phyloP scores from a whole-genome alignment of 495 filamentous ascomycete genomes.

The Hypoxylon fuscum region DNA sequence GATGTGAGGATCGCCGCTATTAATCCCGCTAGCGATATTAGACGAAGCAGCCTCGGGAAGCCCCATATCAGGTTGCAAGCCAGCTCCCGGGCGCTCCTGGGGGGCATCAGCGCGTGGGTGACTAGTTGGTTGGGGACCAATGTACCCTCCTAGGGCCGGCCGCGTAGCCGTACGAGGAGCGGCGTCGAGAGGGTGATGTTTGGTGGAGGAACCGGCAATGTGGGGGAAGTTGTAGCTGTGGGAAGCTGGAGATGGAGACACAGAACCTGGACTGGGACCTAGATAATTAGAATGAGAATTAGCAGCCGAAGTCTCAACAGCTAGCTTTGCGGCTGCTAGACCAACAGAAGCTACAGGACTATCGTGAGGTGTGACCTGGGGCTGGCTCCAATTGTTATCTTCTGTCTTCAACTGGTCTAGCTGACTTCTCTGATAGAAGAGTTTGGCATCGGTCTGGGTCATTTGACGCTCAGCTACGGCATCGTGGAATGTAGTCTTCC shows the following conservation, averaged over 20 bases:
- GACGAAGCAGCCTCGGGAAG: constrained; percentile 32
- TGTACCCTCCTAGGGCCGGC: constrained; percentile 40
- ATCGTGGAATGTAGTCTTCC: constrained; percentile 85
- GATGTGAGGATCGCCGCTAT: constrained; percentile 71
- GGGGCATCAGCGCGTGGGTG: constrained; percentile 19
- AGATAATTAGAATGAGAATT: constrained; percentile 16
- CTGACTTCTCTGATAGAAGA: constrained; percentile 93
- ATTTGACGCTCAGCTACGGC: constrained; percentile 89
- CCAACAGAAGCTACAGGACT: constrained; percentile 55
- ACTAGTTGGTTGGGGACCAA: constrained; percentile 19
- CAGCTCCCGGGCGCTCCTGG: constrained; percentile 37
- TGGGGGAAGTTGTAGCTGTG: constrained; percentile 44
- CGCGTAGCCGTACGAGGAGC: constrained; percentile 42
- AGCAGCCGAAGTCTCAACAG: constrained; percentile 22
- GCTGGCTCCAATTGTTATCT: constrained; percentile 58
- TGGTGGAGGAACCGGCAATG: constrained; percentile 37
- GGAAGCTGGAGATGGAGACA: constrained; percentile 25
- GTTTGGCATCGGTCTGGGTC: constrained; percentile 89
- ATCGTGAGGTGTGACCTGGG: constrained; percentile 54
- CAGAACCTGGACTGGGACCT: constrained; percentile 12
- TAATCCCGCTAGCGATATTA: constrained; percentile 49
- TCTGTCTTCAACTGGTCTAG: constrained; percentile 60
- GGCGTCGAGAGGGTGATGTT: constrained; percentile 34
- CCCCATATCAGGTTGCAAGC: constrained; percentile 29
- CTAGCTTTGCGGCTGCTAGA: constrained; percentile 12